phyloP scores from a whole-genome alignment of 345 rosid genomes.

The Reutealis trisperma region DNA sequence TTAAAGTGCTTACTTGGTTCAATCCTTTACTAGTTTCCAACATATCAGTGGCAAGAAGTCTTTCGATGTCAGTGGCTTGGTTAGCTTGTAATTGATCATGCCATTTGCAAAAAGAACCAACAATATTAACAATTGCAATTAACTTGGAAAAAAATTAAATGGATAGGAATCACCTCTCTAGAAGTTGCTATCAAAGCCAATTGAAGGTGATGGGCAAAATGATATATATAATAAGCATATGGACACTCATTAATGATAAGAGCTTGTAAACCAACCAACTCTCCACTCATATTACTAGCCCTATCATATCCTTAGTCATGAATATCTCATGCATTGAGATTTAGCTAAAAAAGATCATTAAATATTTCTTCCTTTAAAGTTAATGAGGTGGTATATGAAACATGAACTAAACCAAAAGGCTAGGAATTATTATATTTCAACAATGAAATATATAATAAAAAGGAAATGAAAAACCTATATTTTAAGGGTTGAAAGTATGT shows the following conservation, averaged over 20 bases:
- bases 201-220: no score
- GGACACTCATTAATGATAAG: background rate
- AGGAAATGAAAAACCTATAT: no score
- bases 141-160: background rate
- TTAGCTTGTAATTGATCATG: no score
- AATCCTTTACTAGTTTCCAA: background rate
- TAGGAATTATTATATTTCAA: no score
- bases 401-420: background rate
- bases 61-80: background rate
- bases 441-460: no score
- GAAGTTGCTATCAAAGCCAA: background rate
- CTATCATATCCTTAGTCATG: background rate
- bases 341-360: background rate
- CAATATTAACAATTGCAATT: no score
- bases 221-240: background rate
- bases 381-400: background rate
- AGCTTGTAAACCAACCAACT: background rate
- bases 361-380: background rate
- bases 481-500: no score
- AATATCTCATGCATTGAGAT: background rate
- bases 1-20: background rate
- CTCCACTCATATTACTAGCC: background rate
- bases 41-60: background rate
- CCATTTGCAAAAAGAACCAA: background rate
- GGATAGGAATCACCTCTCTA: background rate